A percentile compares a stretch with the other conserved stretches of the same genome.
These are phyloP conservation scores for Vitis hybrid DNA, from an alignment of 177 flowering plant species.

Conservation along the genomic window DNA sequence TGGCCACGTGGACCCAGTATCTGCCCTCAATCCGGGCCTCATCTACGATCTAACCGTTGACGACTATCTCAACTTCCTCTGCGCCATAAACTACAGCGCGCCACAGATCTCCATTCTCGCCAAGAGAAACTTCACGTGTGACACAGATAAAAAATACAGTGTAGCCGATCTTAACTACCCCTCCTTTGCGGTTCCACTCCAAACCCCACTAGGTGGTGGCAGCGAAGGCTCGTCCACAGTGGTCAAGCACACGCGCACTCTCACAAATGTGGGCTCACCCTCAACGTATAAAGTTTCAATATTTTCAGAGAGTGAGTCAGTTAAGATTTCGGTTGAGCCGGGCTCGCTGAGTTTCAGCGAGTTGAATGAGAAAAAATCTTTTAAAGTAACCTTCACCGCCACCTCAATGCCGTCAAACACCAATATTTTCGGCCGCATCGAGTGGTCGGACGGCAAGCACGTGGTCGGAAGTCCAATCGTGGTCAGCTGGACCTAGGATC, in stretches of 20 bases:
- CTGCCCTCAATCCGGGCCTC: slow-evolving; percentile 62
- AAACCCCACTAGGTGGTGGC: slow-evolving; percentile 8
- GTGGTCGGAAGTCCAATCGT: slow-evolving; percentile 65
- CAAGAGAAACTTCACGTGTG: slow-evolving; percentile 44
- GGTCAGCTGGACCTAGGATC: slow-evolving; percentile 55
- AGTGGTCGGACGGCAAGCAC: slow-evolving; percentile 69
- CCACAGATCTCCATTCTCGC: slow-evolving; percentile 35
- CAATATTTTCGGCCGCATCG: slow-evolving; percentile 42
- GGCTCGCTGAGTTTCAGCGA: slow-evolving; percentile 35
- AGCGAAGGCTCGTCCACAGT: slow-evolving; percentile 16
- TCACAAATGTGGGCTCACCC: slow-evolving; percentile 56
- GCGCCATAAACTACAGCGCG: slow-evolving; percentile 52
- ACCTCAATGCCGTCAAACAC: slow-evolving; percentile 40
- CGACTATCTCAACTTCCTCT: slow-evolving; percentile 54
- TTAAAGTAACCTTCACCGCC: slow-evolving; percentile 48
- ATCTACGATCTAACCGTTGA: slow-evolving; percentile 48
- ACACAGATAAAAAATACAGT: slow-evolving; percentile 36
- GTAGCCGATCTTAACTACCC: slow-evolving; percentile 60
- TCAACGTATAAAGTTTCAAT: slow-evolving; percentile 50
- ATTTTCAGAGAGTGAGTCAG: slow-evolving; percentile 24
- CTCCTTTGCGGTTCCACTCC: slow-evolving; percentile 44
- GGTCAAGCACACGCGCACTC: slow-evolving; percentile 48
- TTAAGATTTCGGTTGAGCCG: slow-evolving; percentile 52
- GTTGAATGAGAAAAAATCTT: slow-evolving; percentile 49
- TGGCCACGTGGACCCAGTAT: slow-evolving; percentile 65